Evolutionary conservation across 192 early-diverging fungal genomes (phyloP).

Genomic region (Coemansia sp.): DNA sequence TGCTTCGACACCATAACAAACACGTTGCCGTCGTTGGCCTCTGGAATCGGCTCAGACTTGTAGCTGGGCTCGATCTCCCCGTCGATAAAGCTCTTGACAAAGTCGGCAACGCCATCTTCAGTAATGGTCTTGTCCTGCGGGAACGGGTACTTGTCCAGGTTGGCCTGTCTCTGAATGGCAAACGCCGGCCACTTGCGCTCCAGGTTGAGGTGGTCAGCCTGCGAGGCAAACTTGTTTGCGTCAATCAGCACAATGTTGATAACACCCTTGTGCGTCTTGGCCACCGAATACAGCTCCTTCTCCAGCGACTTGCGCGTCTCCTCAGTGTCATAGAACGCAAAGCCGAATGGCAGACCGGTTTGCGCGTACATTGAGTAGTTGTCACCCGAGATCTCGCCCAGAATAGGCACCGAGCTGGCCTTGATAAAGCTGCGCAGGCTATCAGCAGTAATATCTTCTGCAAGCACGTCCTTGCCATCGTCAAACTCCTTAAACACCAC

Average conservation of each 20-base stretch:
- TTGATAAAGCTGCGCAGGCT: constrained; percentile 70
- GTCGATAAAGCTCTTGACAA: constrained; percentile 62
- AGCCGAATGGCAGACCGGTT: constrained; percentile 84
- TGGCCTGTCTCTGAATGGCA: constrained; percentile 76
- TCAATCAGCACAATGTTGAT: constrained; percentile 91
- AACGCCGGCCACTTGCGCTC: constrained; percentile 93
- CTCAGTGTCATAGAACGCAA: constrained; percentile 73
- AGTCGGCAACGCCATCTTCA: constrained; percentile 56
- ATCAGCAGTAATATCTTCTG: constrained; percentile 58
- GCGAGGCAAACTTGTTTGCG: constrained; percentile 76
- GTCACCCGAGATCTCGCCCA: constrained; percentile 86
- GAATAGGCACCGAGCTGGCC: constrained; percentile 74
- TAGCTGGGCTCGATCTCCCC: constrained; percentile 72
- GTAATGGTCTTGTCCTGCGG: constrained; percentile 67
- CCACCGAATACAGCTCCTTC: constrained; percentile 65
- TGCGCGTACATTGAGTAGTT: constrained; percentile 89
- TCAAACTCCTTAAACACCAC: constrained; percentile 91
- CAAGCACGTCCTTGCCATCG: constrained; percentile 74
- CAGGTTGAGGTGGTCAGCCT: constrained; percentile 85
- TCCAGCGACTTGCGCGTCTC: constrained; percentile 61
- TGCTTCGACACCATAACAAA: constrained; percentile 83
- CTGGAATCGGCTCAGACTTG: constrained; percentile 83
- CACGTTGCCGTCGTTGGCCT: constrained; percentile 82
- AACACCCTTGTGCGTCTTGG: constrained; percentile 84
- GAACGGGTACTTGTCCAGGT: constrained; percentile 83